Base-by-base conservation (phyloP, 2,329 filamentous ascomycete genomes). In the Graphilbum ipis-grandicollis region DNA sequence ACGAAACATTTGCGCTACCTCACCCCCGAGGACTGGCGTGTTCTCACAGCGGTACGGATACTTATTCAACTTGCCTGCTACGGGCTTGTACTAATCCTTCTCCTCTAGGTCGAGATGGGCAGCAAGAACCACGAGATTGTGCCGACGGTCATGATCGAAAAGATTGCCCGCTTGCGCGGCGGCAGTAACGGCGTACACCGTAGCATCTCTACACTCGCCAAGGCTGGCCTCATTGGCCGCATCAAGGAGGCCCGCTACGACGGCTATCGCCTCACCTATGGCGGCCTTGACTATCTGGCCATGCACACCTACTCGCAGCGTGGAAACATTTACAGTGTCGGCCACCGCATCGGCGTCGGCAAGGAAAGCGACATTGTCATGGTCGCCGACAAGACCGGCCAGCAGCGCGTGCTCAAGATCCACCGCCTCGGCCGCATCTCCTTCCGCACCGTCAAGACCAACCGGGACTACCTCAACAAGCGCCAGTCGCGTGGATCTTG, bases 291-390 rank as follows among this genome's bases (percentile, higher is more conserved):
- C 62, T 98, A 98, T 57, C 75, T 98, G n/a, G 84, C 90, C 14
- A 68, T 98, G 37, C 85, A 96, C 59, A 76, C 84, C 1, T 79
- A 96, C 55, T 78, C 86, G 40, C 79, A 81, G 48, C 68, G 75
- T 45, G 78, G 79, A 47, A 71, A 70, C 39, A 71, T 96, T 30
- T 96, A 93, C 68, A 92, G 82, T 47, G 83, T 96, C 4, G 90
- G 90, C 37, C 90, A 80, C 56, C 81, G 92, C 51, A 83, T 98
- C 45, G 90, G 92, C 34, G 86, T 96, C 3, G 90, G 90, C 37
- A 98, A 98, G 56, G 90, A 98, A 60, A 93, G 83, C 47, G 90
- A 98, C 52, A 96, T 98, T 52, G 81, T 92, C 56, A 78, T 96
- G 40, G 86, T 93, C 34, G 88, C 90, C 38, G 75, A 85, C 49